Evolutionary conservation across 148 eudicot species (phyloP).

Genomic region (Rhododendron williamsianum): DNA sequence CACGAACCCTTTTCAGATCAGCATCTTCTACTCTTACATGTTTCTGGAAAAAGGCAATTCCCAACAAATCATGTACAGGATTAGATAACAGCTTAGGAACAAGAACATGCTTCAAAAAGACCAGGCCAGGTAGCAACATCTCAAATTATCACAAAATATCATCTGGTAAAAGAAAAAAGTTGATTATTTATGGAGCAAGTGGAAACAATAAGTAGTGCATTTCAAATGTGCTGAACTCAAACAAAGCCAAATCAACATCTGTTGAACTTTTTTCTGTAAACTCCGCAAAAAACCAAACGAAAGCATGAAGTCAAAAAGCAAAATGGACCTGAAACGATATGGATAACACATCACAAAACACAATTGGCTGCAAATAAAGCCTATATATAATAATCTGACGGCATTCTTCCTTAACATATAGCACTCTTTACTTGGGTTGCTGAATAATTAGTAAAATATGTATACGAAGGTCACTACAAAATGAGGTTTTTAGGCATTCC

Average conservation of each 20-base stretch:
- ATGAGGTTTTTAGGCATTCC: background rate
- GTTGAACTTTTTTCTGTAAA: background rate
- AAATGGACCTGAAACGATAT: background rate
- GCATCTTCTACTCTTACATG: conserved; percentile 57
- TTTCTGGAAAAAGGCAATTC: conserved; percentile 38
- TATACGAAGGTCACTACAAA: background rate
- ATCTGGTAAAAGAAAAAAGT: background rate
- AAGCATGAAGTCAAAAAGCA: background rate
- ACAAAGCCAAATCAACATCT: background rate
- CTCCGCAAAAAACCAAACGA: background rate
- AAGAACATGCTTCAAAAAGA: background rate
- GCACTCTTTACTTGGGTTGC: background rate
- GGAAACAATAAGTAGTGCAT: background rate
- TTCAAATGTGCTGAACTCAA: background rate
- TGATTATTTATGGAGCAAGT: background rate
- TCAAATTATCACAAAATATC: background rate
- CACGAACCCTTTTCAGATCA: conserved; percentile 64
- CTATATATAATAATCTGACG: background rate
- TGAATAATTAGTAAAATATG: background rate
- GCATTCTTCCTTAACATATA: background rate
- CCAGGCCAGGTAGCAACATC: background rate
- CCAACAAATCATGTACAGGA: background rate
- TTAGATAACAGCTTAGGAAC: background rate
- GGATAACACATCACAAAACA: background rate
- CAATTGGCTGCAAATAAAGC: background rate